Base-by-base conservation (phyloP, 148 eudicot genomes). In the Camellia sinensis region DNA sequence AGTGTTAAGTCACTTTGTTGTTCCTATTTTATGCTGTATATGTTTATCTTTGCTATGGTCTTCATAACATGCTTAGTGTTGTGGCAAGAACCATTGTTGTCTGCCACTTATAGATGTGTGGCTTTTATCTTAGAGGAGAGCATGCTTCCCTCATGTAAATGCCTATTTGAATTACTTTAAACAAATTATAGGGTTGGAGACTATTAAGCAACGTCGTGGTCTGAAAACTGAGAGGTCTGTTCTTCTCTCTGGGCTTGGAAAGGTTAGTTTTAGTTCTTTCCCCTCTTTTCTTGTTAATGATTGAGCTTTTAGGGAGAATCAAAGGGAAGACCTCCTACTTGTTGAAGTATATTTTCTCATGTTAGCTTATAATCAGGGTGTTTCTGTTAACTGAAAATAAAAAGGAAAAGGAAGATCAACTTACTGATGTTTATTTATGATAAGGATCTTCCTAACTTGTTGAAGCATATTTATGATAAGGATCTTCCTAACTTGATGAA, bases 181-280 rank as follows among this genome's bases (percentile, higher is more conserved):
- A 69, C 13, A 56, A 57, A 73, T 70, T 75, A 59, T 88, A 91
- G 99, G 99, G 79, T 69, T 95, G 85, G 86, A 87, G 54, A 95
- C 92, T 74, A 95, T 95, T 80, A 92, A 95, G 83, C 93, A 90
- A 82, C 97, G 97, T 41, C 90, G 97, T 7, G 92, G 93, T 68
- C 86, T 86, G 85, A 83, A 79, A 64, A 92, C 97, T 2, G 91
- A 90, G 64, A 92, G 89, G 86, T 94, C 99, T 54, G 85, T 95
- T 89, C 97, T 95, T 84, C 99, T 95, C 65, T 78, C 94, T 63
- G 97, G 97, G 22, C 99, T 97, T 60, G 97, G 99, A 54, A 95
- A 95, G 99, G 99, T 95, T 56, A 80, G 84, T 78, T 29, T 72
- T n/a, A 6, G 1, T 71, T 45, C 48, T 14, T 65, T 21, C 9